phyloP scores from a whole-genome alignment of 1,139 yeast species.

The Sugiyamaella novakii region DNA sequence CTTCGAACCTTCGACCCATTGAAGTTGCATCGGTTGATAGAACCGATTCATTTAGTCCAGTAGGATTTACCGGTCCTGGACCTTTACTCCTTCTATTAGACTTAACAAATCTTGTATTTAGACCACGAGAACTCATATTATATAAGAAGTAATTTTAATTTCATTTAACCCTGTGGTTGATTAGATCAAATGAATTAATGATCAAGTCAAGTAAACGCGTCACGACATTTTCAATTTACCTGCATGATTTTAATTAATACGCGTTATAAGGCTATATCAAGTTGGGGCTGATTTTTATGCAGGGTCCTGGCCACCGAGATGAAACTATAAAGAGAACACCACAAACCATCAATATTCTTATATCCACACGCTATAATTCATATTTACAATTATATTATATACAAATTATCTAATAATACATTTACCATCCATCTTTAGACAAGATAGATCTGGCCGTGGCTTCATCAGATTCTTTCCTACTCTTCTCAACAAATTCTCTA shows the following conservation, averaged over 20 bases:
- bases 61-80: conserved; percentile 5
- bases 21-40: conserved; percentile 40
- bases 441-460: conserved; percentile 13
- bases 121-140: conserved; percentile 13
- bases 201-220: conserved; percentile 11
- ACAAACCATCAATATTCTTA: too few species aligned
- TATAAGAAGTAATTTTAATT: too few species aligned
- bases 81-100: conserved; percentile 2
- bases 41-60: conserved; percentile 15
- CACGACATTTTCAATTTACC: conserved; percentile 3
- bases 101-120: conserved; percentile 11
- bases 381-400: background rate
- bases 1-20: conserved; percentile 32
- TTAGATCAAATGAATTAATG: too few species aligned
- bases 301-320: conserved; percentile 3
- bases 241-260: conserved; percentile 7
- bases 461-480: conserved; percentile 9
- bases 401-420: too few species aligned
- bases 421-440: conserved; percentile 23
- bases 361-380: too few species aligned
- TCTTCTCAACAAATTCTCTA: conserved; percentile 11
- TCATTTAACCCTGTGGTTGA: too few species aligned
- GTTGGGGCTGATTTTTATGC: background rate
- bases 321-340: too few species aligned
- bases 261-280: conserved; percentile 9